These are phyloP conservation scores for Cutaneotrichosporon cutaneum DNA, from an alignment of 1,284 basidiomycete species.

Conservation along the genomic window DNA sequence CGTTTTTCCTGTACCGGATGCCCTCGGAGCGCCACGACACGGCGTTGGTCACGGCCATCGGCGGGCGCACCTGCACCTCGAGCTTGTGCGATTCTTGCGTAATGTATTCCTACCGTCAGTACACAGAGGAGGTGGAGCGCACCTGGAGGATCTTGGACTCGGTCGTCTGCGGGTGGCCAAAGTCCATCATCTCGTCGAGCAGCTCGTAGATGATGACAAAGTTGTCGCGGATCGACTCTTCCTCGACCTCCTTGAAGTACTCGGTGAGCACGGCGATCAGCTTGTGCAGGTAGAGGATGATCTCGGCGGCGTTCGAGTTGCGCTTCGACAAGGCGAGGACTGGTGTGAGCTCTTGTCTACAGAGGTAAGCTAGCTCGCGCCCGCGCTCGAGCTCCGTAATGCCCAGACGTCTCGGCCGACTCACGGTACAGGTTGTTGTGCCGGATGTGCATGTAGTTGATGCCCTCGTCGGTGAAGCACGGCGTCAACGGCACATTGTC, in stretches of 20 bases:
- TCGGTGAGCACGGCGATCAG: conserved; percentile 76
- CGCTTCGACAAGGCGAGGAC: conserved; percentile 94
- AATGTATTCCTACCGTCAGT: conserved; percentile 71
- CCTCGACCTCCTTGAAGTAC: conserved; percentile 99
- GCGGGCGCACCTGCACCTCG: conserved; percentile 91
- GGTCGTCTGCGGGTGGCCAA: conserved; percentile 97
- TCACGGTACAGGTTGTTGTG: conserved; percentile 95
- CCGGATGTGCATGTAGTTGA: conserved; percentile 98
- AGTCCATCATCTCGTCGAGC: conserved; percentile 99
- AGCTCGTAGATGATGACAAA: conserved; percentile 98
- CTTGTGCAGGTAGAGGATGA: conserved; percentile 94
- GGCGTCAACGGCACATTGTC: conserved; percentile 92
- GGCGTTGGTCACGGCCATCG: conserved; percentile 97
- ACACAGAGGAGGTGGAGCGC: conserved; percentile 66
- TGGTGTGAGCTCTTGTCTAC: conserved; percentile 45
- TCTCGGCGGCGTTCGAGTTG: conserved; percentile 94
- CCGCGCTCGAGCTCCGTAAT: not conserved
- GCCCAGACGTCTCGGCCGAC: conserved; percentile 48
- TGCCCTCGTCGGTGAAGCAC: conserved; percentile 87
- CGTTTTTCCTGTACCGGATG: conserved; percentile 97
- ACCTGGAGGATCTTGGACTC: conserved; percentile 91
- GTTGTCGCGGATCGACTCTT: conserved; percentile 98
- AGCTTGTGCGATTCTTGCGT: conserved; percentile 99
- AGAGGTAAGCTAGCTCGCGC: not conserved
- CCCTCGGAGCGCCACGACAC: conserved; percentile 99